These are phyloP conservation scores for Aspergillus fumigatiaffinis DNA, from an alignment of 2,329 filamentous ascomycete species.

Conservation along the genomic window DNA sequence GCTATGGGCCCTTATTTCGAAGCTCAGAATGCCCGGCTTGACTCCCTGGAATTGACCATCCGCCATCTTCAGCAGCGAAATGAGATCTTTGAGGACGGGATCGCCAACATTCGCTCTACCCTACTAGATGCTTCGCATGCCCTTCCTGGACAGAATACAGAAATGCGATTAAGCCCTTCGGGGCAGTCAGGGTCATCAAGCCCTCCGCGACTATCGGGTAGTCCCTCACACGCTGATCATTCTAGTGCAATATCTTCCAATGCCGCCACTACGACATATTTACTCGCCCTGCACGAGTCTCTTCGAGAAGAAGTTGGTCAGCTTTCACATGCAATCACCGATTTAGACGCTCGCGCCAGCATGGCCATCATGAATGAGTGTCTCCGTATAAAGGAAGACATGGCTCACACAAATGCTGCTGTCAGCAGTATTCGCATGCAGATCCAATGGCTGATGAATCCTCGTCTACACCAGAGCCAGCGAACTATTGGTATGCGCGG, in stretches of 20 bases:
- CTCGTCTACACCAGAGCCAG: slow-evolving; percentile 47
- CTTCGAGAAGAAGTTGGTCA: slow-evolving; percentile 57
- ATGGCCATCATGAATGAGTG: slow-evolving; percentile 63
- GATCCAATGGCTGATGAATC: slow-evolving; percentile 60
- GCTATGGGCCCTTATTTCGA: slow-evolving; percentile 44
- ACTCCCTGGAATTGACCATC: slow-evolving; percentile 43
- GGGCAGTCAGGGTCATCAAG: neutral
- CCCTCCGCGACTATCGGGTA: slow-evolving; percentile 12
- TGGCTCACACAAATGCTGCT: slow-evolving; percentile 58
- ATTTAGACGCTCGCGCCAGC: slow-evolving; percentile 57
- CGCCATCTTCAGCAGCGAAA: slow-evolving; percentile 44
- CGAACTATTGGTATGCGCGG: slow-evolving; percentile 20
- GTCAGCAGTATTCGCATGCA: slow-evolving; percentile 58
- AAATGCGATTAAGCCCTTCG: slow-evolving; percentile 10
- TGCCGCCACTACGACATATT: slow-evolving; percentile 48
- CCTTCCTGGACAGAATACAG: slow-evolving; percentile 10
- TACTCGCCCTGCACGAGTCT: slow-evolving; percentile 58
- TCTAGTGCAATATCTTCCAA: slow-evolving; percentile 33
- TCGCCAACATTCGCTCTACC: slow-evolving; percentile 40
- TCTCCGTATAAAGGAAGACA: slow-evolving; percentile 58
- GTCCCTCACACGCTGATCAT: slow-evolving; percentile 13
- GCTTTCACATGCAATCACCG: slow-evolving; percentile 52
- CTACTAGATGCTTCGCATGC: slow-evolving; percentile 30
- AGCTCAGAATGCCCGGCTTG: slow-evolving; percentile 40
- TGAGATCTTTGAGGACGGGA: slow-evolving; percentile 44